These are phyloP conservation scores for Lachancea nothofagi DNA, from an alignment of 805 yeast species.

Conservation along the genomic window DNA sequence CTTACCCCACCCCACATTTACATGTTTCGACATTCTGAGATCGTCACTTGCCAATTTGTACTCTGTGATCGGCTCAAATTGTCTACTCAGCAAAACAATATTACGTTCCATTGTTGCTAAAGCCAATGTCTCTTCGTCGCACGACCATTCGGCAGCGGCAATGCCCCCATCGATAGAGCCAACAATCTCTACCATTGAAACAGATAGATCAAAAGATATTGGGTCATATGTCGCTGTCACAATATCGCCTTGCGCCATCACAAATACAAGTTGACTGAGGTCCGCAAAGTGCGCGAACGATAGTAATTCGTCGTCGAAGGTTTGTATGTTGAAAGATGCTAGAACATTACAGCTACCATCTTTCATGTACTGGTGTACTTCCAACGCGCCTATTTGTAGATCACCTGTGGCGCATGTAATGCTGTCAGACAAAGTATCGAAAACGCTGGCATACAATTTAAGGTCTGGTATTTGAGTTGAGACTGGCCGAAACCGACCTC, in stretches of 20 bases:
- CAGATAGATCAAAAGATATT: slow-evolving; percentile 39
- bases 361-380: slow-evolving; percentile 71
- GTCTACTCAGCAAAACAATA: slow-evolving; percentile 61
- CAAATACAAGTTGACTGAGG: slow-evolving; percentile 55
- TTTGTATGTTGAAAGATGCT: slow-evolving; percentile 53
- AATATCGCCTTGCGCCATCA: slow-evolving; percentile 73
- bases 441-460: slow-evolving; percentile 35
- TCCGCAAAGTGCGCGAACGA: slow-evolving; percentile 69
- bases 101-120: slow-evolving; percentile 58
- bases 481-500: slow-evolving; percentile 27
- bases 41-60: slow-evolving; percentile 54
- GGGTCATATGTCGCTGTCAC: slow-evolving; percentile 57
- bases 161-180: slow-evolving; percentile 81
- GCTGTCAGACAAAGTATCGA: slow-evolving; percentile 71
- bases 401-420: slow-evolving; percentile 60
- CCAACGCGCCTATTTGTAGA: slow-evolving; percentile 50
- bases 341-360: slow-evolving; percentile 52
- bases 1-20: slow-evolving; percentile 98
- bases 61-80: slow-evolving; percentile 76
- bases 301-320: slow-evolving; percentile 39
- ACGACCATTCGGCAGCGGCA: slow-evolving; percentile 75
- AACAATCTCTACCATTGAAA: slow-evolving; percentile 60
- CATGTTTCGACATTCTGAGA: slow-evolving; percentile 67
- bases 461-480: slow-evolving; percentile 17
- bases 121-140: slow-evolving; percentile 81